Percentiles rank a stretch among this genome's conserved stretches.
Conservation (phyloP, 2,329 filamentous ascomycete genomes). For the Metarhizium sp. region DNA sequence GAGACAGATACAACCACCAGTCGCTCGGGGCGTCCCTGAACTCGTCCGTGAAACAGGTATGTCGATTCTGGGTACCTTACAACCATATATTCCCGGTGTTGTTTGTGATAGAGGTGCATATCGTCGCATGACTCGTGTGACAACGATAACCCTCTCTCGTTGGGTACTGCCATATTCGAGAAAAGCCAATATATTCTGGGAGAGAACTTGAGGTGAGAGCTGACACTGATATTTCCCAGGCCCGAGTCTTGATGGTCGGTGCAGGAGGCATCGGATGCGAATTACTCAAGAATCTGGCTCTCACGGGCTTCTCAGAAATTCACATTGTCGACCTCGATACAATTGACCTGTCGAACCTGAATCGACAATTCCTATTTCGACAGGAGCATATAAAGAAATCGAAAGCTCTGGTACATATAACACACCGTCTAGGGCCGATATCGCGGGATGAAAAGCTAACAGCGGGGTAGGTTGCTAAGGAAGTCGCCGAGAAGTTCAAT, state of each 20-base stretch:
- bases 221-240: conserved; percentile 36
- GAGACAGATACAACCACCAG: conserved; percentile 51
- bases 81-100: background rate
- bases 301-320: conserved; percentile 85
- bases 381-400: conserved; percentile 97
- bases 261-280: conserved; percentile 97
- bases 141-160: background rate
- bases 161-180: background rate
- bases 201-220: background rate
- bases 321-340: conserved; percentile 96
- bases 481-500: conserved; percentile 84
- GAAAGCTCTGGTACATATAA: conserved; percentile 67
- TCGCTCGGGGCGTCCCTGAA: conserved; percentile 60
- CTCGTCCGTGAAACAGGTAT: conserved; percentile 59
- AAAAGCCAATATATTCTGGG: background rate
- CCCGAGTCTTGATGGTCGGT: conserved; percentile 85
- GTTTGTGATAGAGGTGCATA: background rate
- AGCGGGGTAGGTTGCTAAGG: conserved; percentile 67
- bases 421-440: background rate
- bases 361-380: conserved; percentile 93
- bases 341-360: conserved; percentile 95
- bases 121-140: background rate
- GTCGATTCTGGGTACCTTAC: conserved; percentile 11
- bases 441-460: conserved; percentile 10
- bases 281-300: conserved; percentile 89